Percentiles rank a stretch among this genome's conserved stretches.
Conservation (phyloP, 2,329 filamentous ascomycete species). For the Beauveria sp. region DNA sequence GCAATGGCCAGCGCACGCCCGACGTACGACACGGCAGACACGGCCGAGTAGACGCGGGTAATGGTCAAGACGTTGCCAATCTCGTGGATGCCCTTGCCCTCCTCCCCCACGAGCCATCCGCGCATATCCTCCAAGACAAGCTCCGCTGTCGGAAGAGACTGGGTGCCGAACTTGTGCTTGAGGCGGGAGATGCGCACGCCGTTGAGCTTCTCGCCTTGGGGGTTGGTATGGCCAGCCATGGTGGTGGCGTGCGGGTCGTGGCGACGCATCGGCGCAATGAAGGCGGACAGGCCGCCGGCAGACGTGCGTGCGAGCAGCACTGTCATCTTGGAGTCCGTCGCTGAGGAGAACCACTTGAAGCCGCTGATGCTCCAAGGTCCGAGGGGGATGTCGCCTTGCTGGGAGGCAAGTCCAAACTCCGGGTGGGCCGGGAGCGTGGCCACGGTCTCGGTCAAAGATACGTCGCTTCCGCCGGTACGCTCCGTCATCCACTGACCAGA, state of each 20-base stretch:
- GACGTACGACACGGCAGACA: constrained; percentile 44
- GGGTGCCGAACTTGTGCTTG: constrained; percentile 67
- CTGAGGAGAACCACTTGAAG: constrained; percentile 64
- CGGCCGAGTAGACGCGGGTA: constrained; percentile 51
- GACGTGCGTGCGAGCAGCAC: constrained; percentile 52
- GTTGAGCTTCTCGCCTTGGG: constrained; percentile 44
- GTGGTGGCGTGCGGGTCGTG: constrained; percentile 26
- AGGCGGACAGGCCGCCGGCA: constrained; percentile 46
- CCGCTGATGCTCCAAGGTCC: constrained; percentile 52
- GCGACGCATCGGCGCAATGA: constrained; percentile 56
- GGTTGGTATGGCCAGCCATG: constrained; percentile 18
- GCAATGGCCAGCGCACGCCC: constrained; percentile 50
- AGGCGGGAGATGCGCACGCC: constrained; percentile 61
- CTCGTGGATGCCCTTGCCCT: constrained; percentile 60
- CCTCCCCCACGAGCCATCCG: constrained; percentile 57
- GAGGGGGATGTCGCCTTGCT: constrained; percentile 24
- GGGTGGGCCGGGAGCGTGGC: constrained; percentile 28
- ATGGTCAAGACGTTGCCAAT: constrained; percentile 63
- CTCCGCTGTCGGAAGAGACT: constrained; percentile 63
- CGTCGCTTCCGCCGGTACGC: constrained; percentile 60
- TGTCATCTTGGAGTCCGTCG: constrained; percentile 56
- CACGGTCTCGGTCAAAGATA: constrained; percentile 59
- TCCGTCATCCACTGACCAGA: constrained; percentile 77
- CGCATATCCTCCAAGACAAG: constrained; percentile 57
- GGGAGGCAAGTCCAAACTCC: neutral